phyloP scores from a whole-genome alignment of 73 alveolate genomes.

The Paramecium sonneborni region DNA sequence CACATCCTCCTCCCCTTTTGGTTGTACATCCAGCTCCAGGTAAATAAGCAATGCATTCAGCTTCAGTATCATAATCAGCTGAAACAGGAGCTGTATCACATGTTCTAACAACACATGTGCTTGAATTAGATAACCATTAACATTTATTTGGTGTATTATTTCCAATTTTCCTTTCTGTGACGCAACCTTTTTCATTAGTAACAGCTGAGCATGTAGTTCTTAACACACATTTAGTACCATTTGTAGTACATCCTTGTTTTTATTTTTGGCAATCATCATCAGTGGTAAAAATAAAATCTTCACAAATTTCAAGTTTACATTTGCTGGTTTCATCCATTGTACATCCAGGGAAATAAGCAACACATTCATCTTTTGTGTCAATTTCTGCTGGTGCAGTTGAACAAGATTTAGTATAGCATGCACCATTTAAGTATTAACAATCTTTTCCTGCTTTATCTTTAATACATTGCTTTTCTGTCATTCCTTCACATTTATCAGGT shows the following conservation, averaged over 20 bases:
- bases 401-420: neutral
- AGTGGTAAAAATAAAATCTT: neutral
- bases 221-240: constrained; percentile 8
- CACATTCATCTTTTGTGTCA: neutral
- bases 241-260: neutral
- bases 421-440: neutral
- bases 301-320: neutral
- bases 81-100: neutral
- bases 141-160: neutral
- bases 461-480: neutral
- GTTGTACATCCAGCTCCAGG: neutral
- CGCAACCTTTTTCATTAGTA: neutral
- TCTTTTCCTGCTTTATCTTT: neutral
- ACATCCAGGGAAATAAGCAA: neutral
- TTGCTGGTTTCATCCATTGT: neutral
- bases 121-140: neutral
- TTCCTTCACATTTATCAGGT: neutral
- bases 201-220: neutral
- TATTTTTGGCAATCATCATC: neutral
- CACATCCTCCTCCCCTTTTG: neutral
- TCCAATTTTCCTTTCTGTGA: neutral
- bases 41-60: neutral
- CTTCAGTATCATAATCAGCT: neutral
- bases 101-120: neutral
- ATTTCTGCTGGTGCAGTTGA: neutral